Evolutionary conservation across 805 yeast species (phyloP).

Genomic region (Yarrowia alimentaria): DNA sequence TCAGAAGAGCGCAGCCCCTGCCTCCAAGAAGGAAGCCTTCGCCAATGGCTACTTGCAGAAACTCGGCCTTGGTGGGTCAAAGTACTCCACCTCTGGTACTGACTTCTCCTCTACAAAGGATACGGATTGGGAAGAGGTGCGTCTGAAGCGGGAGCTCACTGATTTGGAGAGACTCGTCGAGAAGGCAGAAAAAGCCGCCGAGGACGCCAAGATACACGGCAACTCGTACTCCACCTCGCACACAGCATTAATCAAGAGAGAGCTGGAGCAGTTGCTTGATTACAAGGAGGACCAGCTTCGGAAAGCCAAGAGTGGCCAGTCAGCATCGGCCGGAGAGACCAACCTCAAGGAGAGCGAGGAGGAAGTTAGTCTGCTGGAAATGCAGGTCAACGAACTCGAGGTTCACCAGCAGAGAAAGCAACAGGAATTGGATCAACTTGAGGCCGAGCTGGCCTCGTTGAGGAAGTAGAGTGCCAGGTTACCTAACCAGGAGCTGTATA

Average conservation of each 20-base stretch:
- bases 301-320: constrained; percentile 40
- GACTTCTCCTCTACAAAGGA: constrained; percentile 60
- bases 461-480: constrained; percentile 3
- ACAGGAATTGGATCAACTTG: constrained; percentile 54
- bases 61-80: constrained; percentile 49
- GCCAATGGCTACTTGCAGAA: constrained; percentile 54
- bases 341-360: constrained; percentile 43
- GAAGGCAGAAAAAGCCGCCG: constrained; percentile 53
- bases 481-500: constrained; percentile 11
- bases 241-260: constrained; percentile 50
- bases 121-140: constrained; percentile 89
- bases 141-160: constrained; percentile 72
- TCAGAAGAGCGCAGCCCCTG: constrained; percentile 5
- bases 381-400: constrained; percentile 72
- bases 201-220: constrained; percentile 40
- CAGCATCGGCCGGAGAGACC: constrained; percentile 26
- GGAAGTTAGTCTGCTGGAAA: constrained; percentile 66
- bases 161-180: constrained; percentile 67
- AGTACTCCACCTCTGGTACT: constrained; percentile 51
- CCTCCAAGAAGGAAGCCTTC: constrained; percentile 36
- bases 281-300: constrained; percentile 66
- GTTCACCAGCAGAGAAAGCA: constrained; percentile 63
- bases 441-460: constrained; percentile 24
- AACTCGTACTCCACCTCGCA: constrained; percentile 39
- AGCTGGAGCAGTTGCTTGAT: constrained; percentile 76